phyloP scores from a whole-genome alignment of 1,139 yeast species.

The Candida pseudoviswanathii region DNA sequence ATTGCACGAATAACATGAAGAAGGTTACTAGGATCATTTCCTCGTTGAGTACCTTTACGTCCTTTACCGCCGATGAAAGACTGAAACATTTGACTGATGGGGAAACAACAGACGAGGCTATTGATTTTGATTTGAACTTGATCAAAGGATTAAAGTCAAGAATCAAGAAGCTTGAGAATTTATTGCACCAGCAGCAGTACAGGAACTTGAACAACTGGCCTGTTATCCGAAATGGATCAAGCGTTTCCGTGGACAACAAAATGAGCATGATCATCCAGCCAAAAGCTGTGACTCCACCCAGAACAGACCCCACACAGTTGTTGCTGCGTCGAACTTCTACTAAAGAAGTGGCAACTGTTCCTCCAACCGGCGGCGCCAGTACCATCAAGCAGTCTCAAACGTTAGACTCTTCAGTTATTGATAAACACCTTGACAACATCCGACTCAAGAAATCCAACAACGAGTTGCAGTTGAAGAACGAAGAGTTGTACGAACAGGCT shows the following conservation, averaged over 20 bases:
- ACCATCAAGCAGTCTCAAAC: constrained; percentile 20
- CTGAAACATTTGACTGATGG: constrained; percentile 11
- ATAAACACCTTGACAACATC: constrained; percentile 47
- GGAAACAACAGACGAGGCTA: constrained; percentile 23
- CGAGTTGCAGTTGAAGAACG: constrained; percentile 19
- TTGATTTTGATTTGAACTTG: constrained; percentile 36
- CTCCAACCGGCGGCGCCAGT: background rate
- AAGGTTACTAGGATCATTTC: constrained; percentile 37
- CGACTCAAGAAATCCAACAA: constrained; percentile 35
- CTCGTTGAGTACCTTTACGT: constrained; percentile 35
- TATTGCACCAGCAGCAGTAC: constrained; percentile 67
- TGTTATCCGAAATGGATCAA: constrained; percentile 21
- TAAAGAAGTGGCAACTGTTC: constrained; percentile 11
- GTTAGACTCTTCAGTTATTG: constrained; percentile 42
- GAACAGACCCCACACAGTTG: constrained; percentile 26
- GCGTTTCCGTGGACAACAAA: constrained; percentile 16
- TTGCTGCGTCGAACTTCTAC: constrained; percentile 19
- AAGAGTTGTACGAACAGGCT: constrained; percentile 16
- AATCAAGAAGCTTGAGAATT: constrained; percentile 63
- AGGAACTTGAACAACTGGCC: constrained; percentile 65
- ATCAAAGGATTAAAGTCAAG: constrained; percentile 60
- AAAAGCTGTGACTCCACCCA: constrained; percentile 12
- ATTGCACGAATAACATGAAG: constrained; percentile 42
- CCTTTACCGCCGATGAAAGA: constrained; percentile 23
- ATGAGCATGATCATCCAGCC: constrained; percentile 24